These are phyloP conservation scores for Barnettozyma salicaria DNA, from an alignment of 805 yeast genomes.

Conservation along the genomic window DNA sequence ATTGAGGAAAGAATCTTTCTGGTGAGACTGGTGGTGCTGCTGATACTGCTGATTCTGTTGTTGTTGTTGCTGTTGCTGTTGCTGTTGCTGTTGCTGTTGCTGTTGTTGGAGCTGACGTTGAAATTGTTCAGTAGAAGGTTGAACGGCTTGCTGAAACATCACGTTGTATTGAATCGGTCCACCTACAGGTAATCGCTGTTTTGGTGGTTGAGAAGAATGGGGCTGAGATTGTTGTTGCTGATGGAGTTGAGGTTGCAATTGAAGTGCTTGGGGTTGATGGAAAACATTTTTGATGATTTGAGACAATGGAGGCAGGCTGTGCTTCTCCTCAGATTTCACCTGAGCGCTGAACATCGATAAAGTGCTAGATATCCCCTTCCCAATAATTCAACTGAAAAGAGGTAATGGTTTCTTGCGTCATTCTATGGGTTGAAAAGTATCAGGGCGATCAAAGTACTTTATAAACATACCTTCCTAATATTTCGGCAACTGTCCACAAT, in stretches of 20 bases:
- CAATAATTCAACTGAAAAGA: neutral
- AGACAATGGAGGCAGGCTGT: slow-evolving; percentile 21
- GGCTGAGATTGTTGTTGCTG: slow-evolving; percentile 14
- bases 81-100: slow-evolving; percentile 7
- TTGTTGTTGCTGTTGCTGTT: slow-evolving; percentile 1
- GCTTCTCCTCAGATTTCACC: slow-evolving; percentile 10
- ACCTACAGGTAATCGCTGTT: no score
- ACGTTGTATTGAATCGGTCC: no score
- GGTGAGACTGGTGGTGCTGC: slow-evolving; percentile 4
- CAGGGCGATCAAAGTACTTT: slow-evolving; percentile 2
- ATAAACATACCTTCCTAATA: neutral
- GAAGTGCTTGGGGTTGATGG: slow-evolving; percentile 15
- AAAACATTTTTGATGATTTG: slow-evolving; percentile 20
- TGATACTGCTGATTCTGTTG: neutral
- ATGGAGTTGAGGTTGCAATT: neutral
- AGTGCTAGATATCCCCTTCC: neutral
- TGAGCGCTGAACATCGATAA: neutral
- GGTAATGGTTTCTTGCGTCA: no score
- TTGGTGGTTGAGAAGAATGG: neutral
- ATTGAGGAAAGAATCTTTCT: slow-evolving; percentile 11
- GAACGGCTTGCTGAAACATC: no score
- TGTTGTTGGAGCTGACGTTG: slow-evolving; percentile 2
- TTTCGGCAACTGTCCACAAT: neutral
- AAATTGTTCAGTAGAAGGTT: no score
- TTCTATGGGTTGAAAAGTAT: no score